Evolutionary conservation across 306 rosid genomes (phyloP).

Genomic region (Acmispon strigosus): DNA sequence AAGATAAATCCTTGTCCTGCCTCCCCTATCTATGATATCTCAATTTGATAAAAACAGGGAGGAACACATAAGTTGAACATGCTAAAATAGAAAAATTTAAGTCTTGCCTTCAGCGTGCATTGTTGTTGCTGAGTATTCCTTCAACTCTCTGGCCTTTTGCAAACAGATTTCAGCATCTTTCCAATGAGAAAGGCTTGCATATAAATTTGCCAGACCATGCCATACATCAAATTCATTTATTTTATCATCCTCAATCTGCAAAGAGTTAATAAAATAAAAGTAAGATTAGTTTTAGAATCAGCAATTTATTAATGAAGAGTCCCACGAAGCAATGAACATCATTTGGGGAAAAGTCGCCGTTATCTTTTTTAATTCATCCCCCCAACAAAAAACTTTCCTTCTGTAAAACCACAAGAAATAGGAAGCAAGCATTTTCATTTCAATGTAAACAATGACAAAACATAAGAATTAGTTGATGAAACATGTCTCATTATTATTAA

Average conservation of each 20-base stretch:
- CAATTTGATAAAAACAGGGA: neutral
- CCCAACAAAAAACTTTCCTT: neutral
- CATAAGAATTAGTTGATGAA: neutral
- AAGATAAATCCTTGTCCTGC: neutral
- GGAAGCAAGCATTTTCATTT: neutral
- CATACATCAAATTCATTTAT: constrained; percentile 78
- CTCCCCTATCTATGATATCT: neutral
- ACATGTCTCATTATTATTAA: neutral
- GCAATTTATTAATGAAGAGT: neutral
- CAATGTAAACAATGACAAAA: neutral
- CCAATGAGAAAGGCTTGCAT: constrained; percentile 88
- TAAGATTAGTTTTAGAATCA: neutral
- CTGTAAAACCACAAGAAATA: neutral
- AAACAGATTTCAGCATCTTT: constrained; percentile 88
- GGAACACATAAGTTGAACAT: neutral
- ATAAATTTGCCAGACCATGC: constrained; percentile 86
- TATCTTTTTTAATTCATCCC: neutral
- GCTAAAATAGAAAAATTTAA: constrained; percentile 11
- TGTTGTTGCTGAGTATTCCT: constrained; percentile 49
- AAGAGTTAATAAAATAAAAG: constrained; percentile 8
- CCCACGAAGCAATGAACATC: neutral
- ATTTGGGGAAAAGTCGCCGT: neutral
- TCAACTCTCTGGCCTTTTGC: constrained; percentile 70
- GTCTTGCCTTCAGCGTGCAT: constrained; percentile 71
- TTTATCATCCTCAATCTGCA: constrained; percentile 57